Conservation (phyloP, 2,329 filamentous ascomycete genomes). For the Xylaria arbuscula region DNA sequence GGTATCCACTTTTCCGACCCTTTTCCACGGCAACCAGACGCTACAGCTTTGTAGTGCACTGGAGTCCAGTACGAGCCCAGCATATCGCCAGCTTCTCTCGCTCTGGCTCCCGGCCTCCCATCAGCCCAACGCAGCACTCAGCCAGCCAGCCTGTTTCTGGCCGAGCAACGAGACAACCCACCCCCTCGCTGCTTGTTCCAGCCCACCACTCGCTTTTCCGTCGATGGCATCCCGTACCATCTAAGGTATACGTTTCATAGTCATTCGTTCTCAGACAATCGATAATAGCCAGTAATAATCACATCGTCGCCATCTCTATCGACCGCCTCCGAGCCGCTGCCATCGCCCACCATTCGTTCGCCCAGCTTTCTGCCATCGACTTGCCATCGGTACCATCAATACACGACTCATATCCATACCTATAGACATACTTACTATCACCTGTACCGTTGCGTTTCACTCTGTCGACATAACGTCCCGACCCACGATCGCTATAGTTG, state of each 20-base stretch:
- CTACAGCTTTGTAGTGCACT: background rate
- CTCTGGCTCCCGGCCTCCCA: too few species aligned
- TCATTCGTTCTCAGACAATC: conserved; percentile 38
- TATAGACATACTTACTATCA: background rate
- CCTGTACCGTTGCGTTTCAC: conserved; percentile 4
- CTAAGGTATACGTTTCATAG: conserved; percentile 28
- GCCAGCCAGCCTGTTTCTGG: conserved; percentile 35
- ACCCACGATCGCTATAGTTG: conserved; percentile 18
- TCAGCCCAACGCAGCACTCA: conserved; percentile 29
- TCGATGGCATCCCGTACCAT: conserved; percentile 32
- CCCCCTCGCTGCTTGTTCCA: conserved; percentile 27
- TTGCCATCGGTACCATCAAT: background rate
- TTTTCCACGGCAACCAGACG: conserved; percentile 29
- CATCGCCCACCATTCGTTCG: conserved; percentile 31
- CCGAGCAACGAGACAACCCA: conserved; percentile 39
- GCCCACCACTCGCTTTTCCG: conserved; percentile 25
- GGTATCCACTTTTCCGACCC: conserved; percentile 26
- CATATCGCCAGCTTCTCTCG: conserved; percentile 27
- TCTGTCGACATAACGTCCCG: conserved; percentile 1
- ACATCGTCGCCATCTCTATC: conserved; percentile 17
- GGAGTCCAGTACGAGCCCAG: background rate
- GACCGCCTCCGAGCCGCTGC: conserved; percentile 17
- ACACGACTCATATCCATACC: background rate
- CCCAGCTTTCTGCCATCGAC: background rate
- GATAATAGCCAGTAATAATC: conserved; percentile 22